Percentiles rank a stretch among this genome's conserved stretches.
These are phyloP conservation scores for Desmodesmus armatus DNA, from an alignment of 139 green algal genomes.

Conservation along the genomic window DNA sequence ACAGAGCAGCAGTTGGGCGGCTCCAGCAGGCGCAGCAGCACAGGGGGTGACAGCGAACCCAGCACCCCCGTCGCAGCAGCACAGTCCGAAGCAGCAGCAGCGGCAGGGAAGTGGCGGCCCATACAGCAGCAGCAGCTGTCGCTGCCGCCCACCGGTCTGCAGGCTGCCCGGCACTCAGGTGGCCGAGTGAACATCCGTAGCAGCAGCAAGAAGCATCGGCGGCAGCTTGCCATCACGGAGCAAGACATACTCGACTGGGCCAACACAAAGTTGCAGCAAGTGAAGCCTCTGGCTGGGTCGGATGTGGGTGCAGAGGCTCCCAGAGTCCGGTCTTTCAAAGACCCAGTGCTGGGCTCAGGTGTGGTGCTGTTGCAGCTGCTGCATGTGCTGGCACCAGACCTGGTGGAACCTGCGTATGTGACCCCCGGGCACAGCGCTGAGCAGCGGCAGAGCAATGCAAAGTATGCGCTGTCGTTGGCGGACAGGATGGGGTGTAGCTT, in stretches of 20 bases:
- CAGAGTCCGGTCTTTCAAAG: constrained; percentile 45
- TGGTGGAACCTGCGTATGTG: constrained; percentile 56
- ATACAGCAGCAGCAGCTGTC: constrained; percentile 20
- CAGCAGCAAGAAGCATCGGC: constrained; percentile 41
- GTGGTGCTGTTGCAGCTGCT: constrained; percentile 65
- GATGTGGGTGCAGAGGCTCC: neutral
- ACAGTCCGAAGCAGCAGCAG: constrained; percentile 11
- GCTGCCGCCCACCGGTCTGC: constrained; percentile 2
- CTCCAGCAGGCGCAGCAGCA: too few species aligned
- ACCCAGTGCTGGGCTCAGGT: constrained; percentile 50
- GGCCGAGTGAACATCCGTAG: constrained; percentile 1
- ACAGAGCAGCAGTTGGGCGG: too few species aligned
- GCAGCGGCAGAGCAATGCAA: constrained; percentile 51
- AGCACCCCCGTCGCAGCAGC: too few species aligned
- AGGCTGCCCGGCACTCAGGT: neutral
- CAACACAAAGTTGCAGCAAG: constrained; percentile 54
- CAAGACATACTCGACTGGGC: constrained; percentile 62
- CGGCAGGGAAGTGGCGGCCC: neutral
- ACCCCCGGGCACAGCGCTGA: constrained; percentile 38
- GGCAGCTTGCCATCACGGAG: constrained; percentile 41
- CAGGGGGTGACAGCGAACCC: too few species aligned
- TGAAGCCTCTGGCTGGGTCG: neutral
- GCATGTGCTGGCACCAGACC: constrained; percentile 48
- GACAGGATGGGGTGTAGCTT: constrained; percentile 66
- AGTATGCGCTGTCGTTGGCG: constrained; percentile 68